Percentiles rank a stretch among this genome's conserved stretches.
Conservation (phyloP, 2,329 filamentous ascomycete species). For the Fusarium sp. region DNA sequence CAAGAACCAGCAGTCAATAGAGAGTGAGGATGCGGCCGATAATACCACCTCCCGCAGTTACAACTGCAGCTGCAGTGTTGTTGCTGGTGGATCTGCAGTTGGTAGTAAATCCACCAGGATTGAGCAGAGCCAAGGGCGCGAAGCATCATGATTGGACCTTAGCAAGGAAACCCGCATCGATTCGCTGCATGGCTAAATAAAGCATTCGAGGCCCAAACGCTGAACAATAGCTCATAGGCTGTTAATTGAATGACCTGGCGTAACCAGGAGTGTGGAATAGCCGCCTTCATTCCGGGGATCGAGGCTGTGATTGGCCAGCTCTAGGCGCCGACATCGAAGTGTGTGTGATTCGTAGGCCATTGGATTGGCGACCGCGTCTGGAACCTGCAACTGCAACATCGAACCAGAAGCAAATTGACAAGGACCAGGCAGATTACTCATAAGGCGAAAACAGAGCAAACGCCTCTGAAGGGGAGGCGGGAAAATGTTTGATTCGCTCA, state of each 20-base stretch:
- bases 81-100: slow-evolving; percentile 28
- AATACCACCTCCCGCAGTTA: slow-evolving; percentile 28
- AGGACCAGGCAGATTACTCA: slow-evolving; percentile 39
- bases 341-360: slow-evolving; percentile 46
- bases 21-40: slow-evolving; percentile 34
- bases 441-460: slow-evolving; percentile 2
- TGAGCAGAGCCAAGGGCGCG: slow-evolving; percentile 35
- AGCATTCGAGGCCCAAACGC: slow-evolving; percentile 36
- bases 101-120: slow-evolving; percentile 31
- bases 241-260: slow-evolving; percentile 44
- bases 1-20: slow-evolving; percentile 21
- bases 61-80: slow-evolving; percentile 28
- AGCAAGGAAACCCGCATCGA: slow-evolving; percentile 34
- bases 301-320: slow-evolving; percentile 48
- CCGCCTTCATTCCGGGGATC: slow-evolving; percentile 50
- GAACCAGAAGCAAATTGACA: slow-evolving; percentile 24
- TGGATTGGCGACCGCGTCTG: slow-evolving; percentile 46
- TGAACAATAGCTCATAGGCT: slow-evolving; percentile 44
- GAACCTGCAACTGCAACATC: slow-evolving; percentile 31
- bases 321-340: slow-evolving; percentile 47
- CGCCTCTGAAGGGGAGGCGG: slow-evolving; percentile 31
- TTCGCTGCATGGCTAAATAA: slow-evolving; percentile 48
- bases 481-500: slow-evolving; percentile 28
- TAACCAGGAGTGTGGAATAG: slow-evolving; percentile 53
- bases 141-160: slow-evolving; percentile 44